phyloP scores from a whole-genome alignment of 1,284 basidiomycete genomes.

The Entoloma clypeatum region DNA sequence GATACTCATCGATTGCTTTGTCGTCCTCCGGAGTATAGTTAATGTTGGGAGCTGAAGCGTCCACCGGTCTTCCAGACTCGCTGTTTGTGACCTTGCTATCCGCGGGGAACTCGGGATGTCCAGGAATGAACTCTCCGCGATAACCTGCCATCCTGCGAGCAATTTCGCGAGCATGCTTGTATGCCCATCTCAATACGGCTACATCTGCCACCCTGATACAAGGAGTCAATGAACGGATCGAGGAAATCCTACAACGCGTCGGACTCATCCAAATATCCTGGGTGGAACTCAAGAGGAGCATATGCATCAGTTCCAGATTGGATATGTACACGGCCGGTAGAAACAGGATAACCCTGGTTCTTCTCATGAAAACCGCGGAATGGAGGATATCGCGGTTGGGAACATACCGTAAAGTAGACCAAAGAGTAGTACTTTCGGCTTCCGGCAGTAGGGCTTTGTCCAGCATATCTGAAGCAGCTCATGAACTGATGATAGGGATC shows the following conservation, averaged over 20 bases:
- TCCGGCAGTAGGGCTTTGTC: constrained; percentile 23
- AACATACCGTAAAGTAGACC: constrained; percentile 26
- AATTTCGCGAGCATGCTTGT: constrained; percentile 57
- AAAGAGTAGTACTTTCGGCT: constrained; percentile 29
- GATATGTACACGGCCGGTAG: constrained; percentile 26
- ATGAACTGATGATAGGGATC: not conserved
- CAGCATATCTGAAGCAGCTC: constrained; percentile 22
- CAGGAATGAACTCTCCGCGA: constrained; percentile 44
- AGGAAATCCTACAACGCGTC: not conserved
- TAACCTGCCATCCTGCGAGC: constrained; percentile 53
- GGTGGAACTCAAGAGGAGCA: constrained; percentile 24
- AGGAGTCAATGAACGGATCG: not conserved
- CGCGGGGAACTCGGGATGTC: constrained; percentile 48
- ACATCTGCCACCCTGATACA: constrained; percentile 48
- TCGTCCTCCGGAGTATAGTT: constrained; percentile 56
- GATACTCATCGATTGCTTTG: constrained; percentile 44
- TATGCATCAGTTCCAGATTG: constrained; percentile 20
- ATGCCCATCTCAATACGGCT: constrained; percentile 47
- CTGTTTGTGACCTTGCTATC: constrained; percentile 41
- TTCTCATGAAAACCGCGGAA: no score
- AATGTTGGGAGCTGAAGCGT: constrained; percentile 42
- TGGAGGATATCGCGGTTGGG: no score
- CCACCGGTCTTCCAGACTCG: constrained; percentile 32
- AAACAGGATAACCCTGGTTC: constrained; percentile 28
- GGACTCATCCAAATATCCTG: constrained; percentile 26